These are phyloP conservation scores for Lichenothelia convexa DNA, from an alignment of 495 filamentous ascomycete species.

Conservation along the genomic window DNA sequence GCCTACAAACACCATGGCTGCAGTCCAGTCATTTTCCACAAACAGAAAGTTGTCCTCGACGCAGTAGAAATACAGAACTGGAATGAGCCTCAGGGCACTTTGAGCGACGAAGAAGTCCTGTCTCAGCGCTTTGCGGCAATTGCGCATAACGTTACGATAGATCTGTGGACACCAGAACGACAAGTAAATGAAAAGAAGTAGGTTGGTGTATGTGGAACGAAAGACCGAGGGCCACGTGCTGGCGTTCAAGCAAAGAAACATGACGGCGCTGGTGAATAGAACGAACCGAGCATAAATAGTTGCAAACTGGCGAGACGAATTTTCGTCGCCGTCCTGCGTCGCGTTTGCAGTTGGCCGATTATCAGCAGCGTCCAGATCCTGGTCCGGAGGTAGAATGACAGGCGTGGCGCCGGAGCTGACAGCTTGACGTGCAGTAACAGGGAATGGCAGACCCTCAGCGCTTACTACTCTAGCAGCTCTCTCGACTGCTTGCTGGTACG, in stretches of 20 bases:
- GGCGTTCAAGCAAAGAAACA: slow-evolving; percentile 60
- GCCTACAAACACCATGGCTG: slow-evolving; percentile 41
- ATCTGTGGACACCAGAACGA: slow-evolving; percentile 90
- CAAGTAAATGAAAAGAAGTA: slow-evolving; percentile 50
- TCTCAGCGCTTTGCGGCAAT: slow-evolving; percentile 69
- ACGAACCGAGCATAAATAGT: slow-evolving; percentile 68
- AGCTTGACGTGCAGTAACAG: slow-evolving; percentile 36
- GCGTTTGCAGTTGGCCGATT: slow-evolving; percentile 14
- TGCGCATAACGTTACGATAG: slow-evolving; percentile 72
- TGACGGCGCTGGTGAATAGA: slow-evolving; percentile 45
- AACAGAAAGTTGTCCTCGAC: slow-evolving; percentile 59
- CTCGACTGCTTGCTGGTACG: background rate
- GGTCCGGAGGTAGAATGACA: slow-evolving; percentile 69
- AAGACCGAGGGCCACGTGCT: slow-evolving; percentile 53
- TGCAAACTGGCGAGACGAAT: slow-evolving; percentile 38
- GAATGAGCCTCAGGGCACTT: slow-evolving; percentile 53
- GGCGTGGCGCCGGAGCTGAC: slow-evolving; percentile 34
- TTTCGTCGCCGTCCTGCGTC: slow-evolving; percentile 11
- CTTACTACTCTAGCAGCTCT: slow-evolving; percentile 5
- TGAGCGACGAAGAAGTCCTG: slow-evolving; percentile 83
- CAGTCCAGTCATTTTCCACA: slow-evolving; percentile 45
- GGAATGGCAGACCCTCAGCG: slow-evolving; percentile 38
- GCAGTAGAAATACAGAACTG: slow-evolving; percentile 68
- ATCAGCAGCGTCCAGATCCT: slow-evolving; percentile 44
- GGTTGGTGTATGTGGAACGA: slow-evolving; percentile 52